These are phyloP conservation scores for Cystobasidiaceae sp. DNA, from an alignment of 1,284 basidiomycete species.

Conservation along the genomic window DNA sequence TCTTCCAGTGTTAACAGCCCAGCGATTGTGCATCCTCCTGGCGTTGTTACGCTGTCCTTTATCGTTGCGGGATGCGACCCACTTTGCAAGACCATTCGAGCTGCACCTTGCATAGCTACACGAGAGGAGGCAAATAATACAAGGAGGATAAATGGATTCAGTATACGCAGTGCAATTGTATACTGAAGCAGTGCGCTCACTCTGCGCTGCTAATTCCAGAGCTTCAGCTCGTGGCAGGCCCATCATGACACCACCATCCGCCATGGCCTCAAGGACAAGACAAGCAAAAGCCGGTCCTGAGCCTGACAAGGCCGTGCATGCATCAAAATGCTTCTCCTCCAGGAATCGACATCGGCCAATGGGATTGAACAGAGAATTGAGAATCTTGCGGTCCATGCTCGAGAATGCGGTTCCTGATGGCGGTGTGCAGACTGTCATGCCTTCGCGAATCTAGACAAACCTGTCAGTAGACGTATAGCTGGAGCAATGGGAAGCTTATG, in stretches of 20 bases:
- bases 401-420: conserved; percentile 54
- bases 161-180: too few species aligned
- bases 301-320: conserved; percentile 91
- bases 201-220: conserved; percentile 90
- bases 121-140: too few species aligned
- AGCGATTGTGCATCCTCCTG: conserved; percentile 97
- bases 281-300: conserved; percentile 96
- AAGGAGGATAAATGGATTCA: too few species aligned
- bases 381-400: conserved; percentile 65
- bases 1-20: conserved; percentile 93
- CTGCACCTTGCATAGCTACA: conserved; percentile 88
- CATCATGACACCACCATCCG: conserved; percentile 99
- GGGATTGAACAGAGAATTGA: conserved; percentile 88
- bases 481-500: too few species aligned
- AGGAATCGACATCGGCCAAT: conserved; percentile 89
- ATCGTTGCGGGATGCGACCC: conserved; percentile 90
- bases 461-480: neutral
- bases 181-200: too few species aligned
- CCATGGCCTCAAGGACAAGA: conserved; percentile 96
- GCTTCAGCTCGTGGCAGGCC: conserved; percentile 90
- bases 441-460: conserved; percentile 79
- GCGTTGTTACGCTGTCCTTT: conserved; percentile 96
- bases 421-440: conserved; percentile 85
- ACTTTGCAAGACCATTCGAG: conserved; percentile 85
- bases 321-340: conserved; percentile 97